Base-by-base conservation (phyloP, 2,329 filamentous ascomycete genomes). In the Mycosphaerella sp. region DNA sequence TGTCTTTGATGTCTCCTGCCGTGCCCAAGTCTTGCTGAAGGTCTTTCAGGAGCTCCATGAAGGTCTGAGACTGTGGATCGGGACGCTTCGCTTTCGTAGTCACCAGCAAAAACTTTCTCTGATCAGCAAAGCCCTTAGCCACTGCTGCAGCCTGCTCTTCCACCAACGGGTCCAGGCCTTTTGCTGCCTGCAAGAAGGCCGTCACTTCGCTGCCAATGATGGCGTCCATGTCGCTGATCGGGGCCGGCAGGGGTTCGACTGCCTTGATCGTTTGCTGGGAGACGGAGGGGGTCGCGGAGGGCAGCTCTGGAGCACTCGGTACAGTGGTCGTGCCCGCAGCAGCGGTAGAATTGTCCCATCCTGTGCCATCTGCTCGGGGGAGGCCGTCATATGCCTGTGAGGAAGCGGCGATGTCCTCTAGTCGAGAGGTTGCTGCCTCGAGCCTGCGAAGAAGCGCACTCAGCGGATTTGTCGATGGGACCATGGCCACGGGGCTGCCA, bases 341-440 rank as follows among this genome's bases (percentile, higher is more conserved):
- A 7, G 45, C 26, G 26, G 2, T 4, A 4, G 26, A 7, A 29
- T 7, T 7, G 26, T 29, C 26, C 26, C 26, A 29, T 29, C 5
- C 48, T 36, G 56, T 31, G 42, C 38, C 64, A 51, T 39, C 60
- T 54, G 51, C 42, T 11, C 7, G 54, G 11, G 46, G 32, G 23
- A 43, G 43, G 32, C 60, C 49, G 72, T 86, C 84, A 62, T 81
- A 75, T 51, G 80, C 82, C 12, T 69, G 51, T 5, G 73, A 67
- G n/a, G 89, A 86, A 62, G 87, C 84, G 44, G 93, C 92, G 67
- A 98, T 95, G 72, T 98, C 93, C 76, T 98, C 93, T 53, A 98
- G 83, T 55, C 93, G 85, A 60, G 90, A 93, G 49, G 93, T 98
- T 39, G 93, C 93, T 71, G 93, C 93, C 80, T 98, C 93, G 64